Base-by-base conservation (phyloP, 192 early-diverging fungal species). In the Backusella morwellensis region DNA sequence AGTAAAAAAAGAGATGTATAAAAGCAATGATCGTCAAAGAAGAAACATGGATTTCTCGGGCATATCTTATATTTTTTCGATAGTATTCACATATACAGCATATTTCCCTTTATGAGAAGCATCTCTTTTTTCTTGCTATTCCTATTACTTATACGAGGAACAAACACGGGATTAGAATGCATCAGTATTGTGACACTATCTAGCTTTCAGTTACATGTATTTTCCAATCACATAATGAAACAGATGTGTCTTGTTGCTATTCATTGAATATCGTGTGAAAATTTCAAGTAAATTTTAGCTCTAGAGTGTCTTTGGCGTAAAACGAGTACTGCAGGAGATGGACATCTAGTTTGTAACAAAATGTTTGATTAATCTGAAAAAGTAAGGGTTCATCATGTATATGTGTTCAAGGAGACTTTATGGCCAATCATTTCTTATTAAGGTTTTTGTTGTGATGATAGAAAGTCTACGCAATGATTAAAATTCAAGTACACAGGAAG, bases 311-410 rank as follows among this genome's bases (percentile, higher is more conserved):
- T 63, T 63, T 11, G 56, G 23, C 23, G 56, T 4, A 63, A 63
- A 63, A 14, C 8, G 21, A 63, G 26, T 63, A 14, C 21, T 63
- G 23, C 23, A 29, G 56, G 56, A 63, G 56, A 29, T 29, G 8
- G 11, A 0, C 21, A 26, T 63, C 56, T 3, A 29, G 56, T 23
- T 63, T 3, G 21, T 29, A 63, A 23, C 26, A 63, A 63, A 63
- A 63, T 63, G 23, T 63, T 63, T 63, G 21, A 63, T 63, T 63
- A 63, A 63, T 63, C 56, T 63, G 26, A 63, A 63, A 59, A 63
- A 63, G 26, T 63, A 23, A 63, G 56, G 56, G 21, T 29, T 14
- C 52, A 54, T 52, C 14, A 19, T 19, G 14, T 21, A 3, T 21
- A 26, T 59, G 11, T 3, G n/a, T 50, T 40, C 47, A 50, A 50